Evolutionary conservation across 2,329 filamentous ascomycete species (phyloP).

Genomic region (Aspergillus chevalieri): DNA sequence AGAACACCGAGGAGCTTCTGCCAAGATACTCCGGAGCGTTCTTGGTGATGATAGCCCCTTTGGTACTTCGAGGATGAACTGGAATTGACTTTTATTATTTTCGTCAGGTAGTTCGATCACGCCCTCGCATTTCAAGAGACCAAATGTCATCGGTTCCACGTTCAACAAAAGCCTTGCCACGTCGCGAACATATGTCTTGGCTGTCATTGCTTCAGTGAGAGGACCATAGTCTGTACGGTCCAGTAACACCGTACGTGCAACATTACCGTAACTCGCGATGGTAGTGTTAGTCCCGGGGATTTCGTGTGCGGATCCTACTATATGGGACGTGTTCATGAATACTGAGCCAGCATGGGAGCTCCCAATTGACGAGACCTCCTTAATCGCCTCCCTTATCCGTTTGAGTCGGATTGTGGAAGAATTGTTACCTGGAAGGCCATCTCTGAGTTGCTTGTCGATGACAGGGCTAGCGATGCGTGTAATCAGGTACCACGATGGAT

Average conservation of each 20-base stretch:
- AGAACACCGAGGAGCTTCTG: constrained; percentile 9
- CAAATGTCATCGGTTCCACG: constrained; percentile 13
- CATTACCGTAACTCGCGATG: neutral
- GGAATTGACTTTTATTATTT: constrained; percentile 7
- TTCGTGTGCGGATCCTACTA: neutral
- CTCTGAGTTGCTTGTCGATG: constrained; percentile 20
- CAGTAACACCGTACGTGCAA: neutral
- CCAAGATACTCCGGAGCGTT: constrained; percentile 13
- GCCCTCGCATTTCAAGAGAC: constrained; percentile 15
- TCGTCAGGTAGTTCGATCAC: constrained; percentile 8
- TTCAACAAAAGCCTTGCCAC: constrained; percentile 13
- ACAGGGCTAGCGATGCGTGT: constrained; percentile 14
- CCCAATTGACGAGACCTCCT: neutral
- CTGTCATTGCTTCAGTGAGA: neutral
- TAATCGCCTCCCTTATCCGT: neutral
- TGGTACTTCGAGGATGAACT: neutral
- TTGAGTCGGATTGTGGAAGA: neutral
- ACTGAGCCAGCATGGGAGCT: neutral
- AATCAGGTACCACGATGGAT: constrained; percentile 32
- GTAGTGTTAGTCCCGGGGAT: neutral
- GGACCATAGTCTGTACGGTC: neutral
- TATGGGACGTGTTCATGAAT: neutral
- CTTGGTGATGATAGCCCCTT: neutral
- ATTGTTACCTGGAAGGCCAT: neutral
- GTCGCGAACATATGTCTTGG: constrained; percentile 11